Percentiles rank a stretch among this genome's conserved stretches.
Evolutionary conservation across 2,329 filamentous ascomycete genomes (phyloP).

Genomic region (Ceratocystis eucalypticola): DNA sequence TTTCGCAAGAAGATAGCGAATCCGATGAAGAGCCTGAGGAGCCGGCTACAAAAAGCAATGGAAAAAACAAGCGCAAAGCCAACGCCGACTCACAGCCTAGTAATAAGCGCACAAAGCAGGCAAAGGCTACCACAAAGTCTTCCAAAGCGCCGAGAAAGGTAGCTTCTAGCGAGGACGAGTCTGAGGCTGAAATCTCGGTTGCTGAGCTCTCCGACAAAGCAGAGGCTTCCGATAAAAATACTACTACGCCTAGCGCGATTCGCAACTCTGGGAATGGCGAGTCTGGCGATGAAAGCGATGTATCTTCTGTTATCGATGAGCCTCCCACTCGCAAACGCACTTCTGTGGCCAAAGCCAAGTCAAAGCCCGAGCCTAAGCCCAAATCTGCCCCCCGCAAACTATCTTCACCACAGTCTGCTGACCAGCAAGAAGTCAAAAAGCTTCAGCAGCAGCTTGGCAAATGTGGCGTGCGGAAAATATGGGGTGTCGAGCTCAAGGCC

Average conservation of each 20-base stretch:
- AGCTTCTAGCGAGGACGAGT: conserved; percentile 16
- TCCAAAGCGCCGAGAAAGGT: neutral
- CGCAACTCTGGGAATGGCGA: conserved; percentile 24
- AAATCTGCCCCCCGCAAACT: conserved; percentile 23
- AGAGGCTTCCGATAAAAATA: neutral
- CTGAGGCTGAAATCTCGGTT: conserved; percentile 6
- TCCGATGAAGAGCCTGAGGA: conserved; percentile 9
- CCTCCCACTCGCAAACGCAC: conserved; percentile 35
- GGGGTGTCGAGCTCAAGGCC: conserved; percentile 69
- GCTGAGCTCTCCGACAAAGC: neutral
- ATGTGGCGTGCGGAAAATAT: conserved; percentile 85
- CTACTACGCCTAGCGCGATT: conserved; percentile 13
- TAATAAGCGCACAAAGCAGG: conserved; percentile 20
- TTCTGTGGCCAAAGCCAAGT: conserved; percentile 22
- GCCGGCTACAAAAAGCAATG: neutral
- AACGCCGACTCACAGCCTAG: conserved; percentile 22
- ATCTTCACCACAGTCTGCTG: conserved; percentile 26
- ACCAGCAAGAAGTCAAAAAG: conserved; percentile 72
- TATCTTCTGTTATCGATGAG: conserved; percentile 70
- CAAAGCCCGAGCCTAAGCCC: conserved; percentile 26
- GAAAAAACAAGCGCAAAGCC: conserved; percentile 26
- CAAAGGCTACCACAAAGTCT: neutral
- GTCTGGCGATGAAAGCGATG: conserved; percentile 33
- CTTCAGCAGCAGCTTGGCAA: conserved; percentile 77
- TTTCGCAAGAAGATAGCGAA: conserved; percentile 4